phyloP scores from a whole-genome alignment of 257 asterid genomes.

The Gentiana dahurica region DNA sequence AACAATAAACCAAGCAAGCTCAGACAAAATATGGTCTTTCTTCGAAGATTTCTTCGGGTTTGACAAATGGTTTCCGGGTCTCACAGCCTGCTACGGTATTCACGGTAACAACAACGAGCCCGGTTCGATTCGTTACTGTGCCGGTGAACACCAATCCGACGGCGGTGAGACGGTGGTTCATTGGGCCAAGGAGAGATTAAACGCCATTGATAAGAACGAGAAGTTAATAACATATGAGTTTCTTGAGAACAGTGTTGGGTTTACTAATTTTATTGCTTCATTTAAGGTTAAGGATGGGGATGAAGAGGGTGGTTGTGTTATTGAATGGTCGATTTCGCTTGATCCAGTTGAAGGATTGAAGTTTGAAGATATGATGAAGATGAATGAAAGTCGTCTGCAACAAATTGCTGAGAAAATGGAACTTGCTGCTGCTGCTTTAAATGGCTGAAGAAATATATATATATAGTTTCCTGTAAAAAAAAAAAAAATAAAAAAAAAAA shows the following conservation, averaged over 20 bases:
- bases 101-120: conserved; percentile 50
- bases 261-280: background rate
- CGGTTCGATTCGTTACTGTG: conserved; percentile 56
- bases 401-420: conserved; percentile 56
- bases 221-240: conserved; percentile 10
- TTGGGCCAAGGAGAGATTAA: conserved; percentile 11
- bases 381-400: conserved; percentile 33
- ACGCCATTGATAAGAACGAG: conserved; percentile 2
- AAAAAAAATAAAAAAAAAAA: no score
- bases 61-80: conserved; percentile 60
- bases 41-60: conserved; percentile 57
- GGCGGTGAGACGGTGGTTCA: background rate
- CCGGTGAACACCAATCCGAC: conserved; percentile 34
- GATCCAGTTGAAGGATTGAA: conserved; percentile 55
- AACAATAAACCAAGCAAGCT: conserved; percentile 25
- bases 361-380: conserved; percentile 41
- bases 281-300: background rate
- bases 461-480: no score
- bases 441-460: no score
- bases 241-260: conserved; percentile 9
- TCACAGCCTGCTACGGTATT: conserved; percentile 46
- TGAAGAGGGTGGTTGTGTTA: conserved; percentile 13
- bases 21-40: conserved; percentile 57
- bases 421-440: conserved; percentile 4
- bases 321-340: conserved; percentile 56